Percentiles rank a stretch among this genome's conserved stretches.
phyloP scores from a whole-genome alignment of 768 basidiomycete genomes.

The Trametes cinnabarina region DNA sequence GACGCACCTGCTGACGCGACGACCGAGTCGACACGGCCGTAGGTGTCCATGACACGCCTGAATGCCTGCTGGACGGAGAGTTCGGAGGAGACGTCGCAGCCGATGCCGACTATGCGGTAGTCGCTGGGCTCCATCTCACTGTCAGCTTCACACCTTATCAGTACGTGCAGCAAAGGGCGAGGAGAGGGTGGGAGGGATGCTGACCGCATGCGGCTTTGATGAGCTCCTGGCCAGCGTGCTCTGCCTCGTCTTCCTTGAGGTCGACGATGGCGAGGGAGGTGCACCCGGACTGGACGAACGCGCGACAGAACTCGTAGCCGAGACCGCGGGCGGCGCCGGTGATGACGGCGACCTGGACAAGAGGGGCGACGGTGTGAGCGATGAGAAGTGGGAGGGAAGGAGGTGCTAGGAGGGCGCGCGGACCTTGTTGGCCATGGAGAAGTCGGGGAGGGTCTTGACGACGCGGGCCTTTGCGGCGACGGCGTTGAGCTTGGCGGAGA shows the following conservation, averaged over 20 bases:
- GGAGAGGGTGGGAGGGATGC: slow-evolving; percentile 24
- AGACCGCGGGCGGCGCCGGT: slow-evolving; percentile 93
- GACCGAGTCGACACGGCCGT: slow-evolving; percentile 75
- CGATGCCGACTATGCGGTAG: slow-evolving; percentile 69
- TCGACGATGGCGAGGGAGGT: slow-evolving; percentile 79
- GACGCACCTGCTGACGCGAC: slow-evolving; percentile 82
- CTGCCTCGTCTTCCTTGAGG: slow-evolving; percentile 67
- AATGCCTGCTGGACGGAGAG: slow-evolving; percentile 73
- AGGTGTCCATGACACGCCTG: slow-evolving; percentile 56
- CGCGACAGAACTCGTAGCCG: slow-evolving; percentile 87
- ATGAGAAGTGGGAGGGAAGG: neutral
- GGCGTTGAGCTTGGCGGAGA: slow-evolving; percentile 15
- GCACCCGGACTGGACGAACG: slow-evolving; percentile 87
- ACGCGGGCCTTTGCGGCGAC: slow-evolving; percentile 25
- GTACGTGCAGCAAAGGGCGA: slow-evolving; percentile 17
- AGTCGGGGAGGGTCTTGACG: slow-evolving; percentile 61
- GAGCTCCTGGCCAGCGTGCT: slow-evolving; percentile 69
- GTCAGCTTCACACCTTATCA: slow-evolving; percentile 44
- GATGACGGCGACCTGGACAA: slow-evolving; percentile 75
- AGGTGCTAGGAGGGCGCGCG: neutral
- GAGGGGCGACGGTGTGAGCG: slow-evolving; percentile 1
- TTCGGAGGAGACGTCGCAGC: slow-evolving; percentile 88
- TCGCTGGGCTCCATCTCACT: slow-evolving; percentile 54
- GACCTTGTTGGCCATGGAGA: slow-evolving; percentile 81
- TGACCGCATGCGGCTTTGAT: slow-evolving; percentile 49